Evolutionary conservation across 805 yeast species (phyloP), one percentile per base, ranked within the genome.

Genomic region (Sugiyamaella valdiviana): DNA sequence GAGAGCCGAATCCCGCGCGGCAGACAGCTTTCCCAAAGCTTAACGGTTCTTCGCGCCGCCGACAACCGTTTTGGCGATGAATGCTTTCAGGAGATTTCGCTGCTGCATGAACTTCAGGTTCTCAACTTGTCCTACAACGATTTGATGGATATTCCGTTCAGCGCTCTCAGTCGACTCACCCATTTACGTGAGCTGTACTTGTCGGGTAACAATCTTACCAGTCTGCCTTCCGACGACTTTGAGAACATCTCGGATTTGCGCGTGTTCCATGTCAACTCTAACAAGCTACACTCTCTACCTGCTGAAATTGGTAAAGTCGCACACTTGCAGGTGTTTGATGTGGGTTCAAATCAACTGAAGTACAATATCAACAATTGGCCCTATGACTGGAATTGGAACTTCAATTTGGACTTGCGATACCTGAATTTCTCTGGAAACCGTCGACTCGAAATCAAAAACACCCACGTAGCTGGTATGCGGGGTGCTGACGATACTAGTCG

Each of bases 331-430:
- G 83, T 81, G 7, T 73, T 93, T 35, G 99, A 93, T 68, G 93
- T 87, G 15, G 95, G 97, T 2, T 85, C 95, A 1, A 93, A 93
- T 63, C 83, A 82, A 52, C 71, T 93, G 66, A 85, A 89, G 60
- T 93, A 93, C 66, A 93, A 93, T 59, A 88, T 91, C 48, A 84
- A 93, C 2, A 93, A 93, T 64, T 86, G 89, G 77, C 95, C 93
- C 14, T 91, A 87, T 62, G 99, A 93, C 63, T 93, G 98, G 97
- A 93, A 88, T 66, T 93, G 99, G 99, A 82, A 84, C 58, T 82
- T 81, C 71, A 93, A 93, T 62, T 71, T 76, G 46, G 78, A 80
- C 38, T 71, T 93, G 64, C 79, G 74, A 56, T 89, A 84, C 59
- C 75, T 93, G 62, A 93, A 91, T 63, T 82, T 93, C 49, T 88